These are phyloP conservation scores for Phylloporus sp. DNA, from an alignment of 768 basidiomycete species.

Conservation along the genomic window DNA sequence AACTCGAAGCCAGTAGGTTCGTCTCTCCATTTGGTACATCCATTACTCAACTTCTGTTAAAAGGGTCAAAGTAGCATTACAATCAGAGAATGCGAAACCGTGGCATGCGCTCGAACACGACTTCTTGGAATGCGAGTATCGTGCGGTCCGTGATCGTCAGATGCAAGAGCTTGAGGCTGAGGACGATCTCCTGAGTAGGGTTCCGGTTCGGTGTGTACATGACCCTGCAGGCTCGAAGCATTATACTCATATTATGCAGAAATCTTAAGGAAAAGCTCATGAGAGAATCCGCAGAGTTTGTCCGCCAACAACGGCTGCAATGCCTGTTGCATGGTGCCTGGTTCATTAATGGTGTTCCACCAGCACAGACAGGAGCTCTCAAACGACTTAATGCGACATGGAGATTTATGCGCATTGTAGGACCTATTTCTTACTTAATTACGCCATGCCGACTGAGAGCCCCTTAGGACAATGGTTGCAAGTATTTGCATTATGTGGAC, in stretches of 20 bases:
- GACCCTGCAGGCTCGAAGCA: not conserved
- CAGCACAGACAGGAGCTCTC: conserved; percentile 37
- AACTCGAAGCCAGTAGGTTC: conserved; percentile 77
- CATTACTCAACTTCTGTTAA: conserved; percentile 5
- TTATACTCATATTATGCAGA: conserved; percentile 37
- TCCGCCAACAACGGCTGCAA: conserved; percentile 82
- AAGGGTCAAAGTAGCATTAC: conserved; percentile 75
- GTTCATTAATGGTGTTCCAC: conserved; percentile 79
- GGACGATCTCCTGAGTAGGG: conserved; percentile 82
- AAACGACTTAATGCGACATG: conserved; percentile 66
- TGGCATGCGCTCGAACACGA: conserved; percentile 86
- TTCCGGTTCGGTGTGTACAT: conserved; percentile 70
- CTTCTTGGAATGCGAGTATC: conserved; percentile 79
- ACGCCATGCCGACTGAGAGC: not conserved
- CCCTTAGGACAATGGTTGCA: conserved; percentile 69
- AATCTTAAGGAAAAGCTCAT: conserved; percentile 82
- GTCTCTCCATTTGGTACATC: not conserved
- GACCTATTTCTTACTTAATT: conserved; percentile 10
- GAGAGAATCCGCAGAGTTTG: conserved; percentile 88
- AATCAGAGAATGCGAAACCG: conserved; percentile 64
- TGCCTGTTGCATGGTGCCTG: conserved; percentile 88
- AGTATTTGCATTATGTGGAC: conserved; percentile 84
- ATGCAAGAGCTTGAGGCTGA: conserved; percentile 88
- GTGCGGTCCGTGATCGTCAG: conserved; percentile 80
- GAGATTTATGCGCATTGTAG: conserved; percentile 84